Percentiles rank a stretch among this genome's conserved stretches.
Evolutionary conservation across 2,329 filamentous ascomycete species (phyloP).

Genomic region (Neophaeococcomyces mojaviensis): DNA sequence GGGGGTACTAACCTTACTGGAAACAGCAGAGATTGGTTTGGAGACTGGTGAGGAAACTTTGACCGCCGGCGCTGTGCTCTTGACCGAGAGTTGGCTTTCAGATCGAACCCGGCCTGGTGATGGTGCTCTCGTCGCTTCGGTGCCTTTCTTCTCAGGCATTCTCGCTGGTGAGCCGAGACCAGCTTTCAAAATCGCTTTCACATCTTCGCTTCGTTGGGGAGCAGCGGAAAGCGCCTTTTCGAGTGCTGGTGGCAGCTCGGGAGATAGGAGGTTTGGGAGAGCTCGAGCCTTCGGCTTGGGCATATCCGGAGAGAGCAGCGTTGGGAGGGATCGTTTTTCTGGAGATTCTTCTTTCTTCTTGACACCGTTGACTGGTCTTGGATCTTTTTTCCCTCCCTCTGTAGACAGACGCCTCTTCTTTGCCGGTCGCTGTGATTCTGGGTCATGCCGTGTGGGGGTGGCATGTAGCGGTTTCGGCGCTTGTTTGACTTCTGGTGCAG

Average conservation of each 20-base stretch:
- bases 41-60: slow-evolving; percentile 9
- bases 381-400: background rate
- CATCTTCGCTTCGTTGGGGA: slow-evolving; percentile 17
- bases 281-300: background rate
- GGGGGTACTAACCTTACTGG: slow-evolving; percentile 11
- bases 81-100: slow-evolving; percentile 19
- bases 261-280: slow-evolving; percentile 20
- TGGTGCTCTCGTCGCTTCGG: background rate
- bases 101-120: slow-evolving; percentile 14
- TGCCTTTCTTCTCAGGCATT: background rate
- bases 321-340: slow-evolving; percentile 8
- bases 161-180: slow-evolving; percentile 2
- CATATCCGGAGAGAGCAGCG: slow-evolving; percentile 18
- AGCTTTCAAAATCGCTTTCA: slow-evolving; percentile 14
- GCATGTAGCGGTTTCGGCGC: slow-evolving; percentile 7
- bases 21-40: slow-evolving; percentile 6
- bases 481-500: slow-evolving; percentile 1
- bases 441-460: slow-evolving; percentile 1
- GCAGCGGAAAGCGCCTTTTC: slow-evolving; percentile 14
- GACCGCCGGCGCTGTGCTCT: slow-evolving; percentile 14
- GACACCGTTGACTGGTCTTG: slow-evolving; percentile 22
- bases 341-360: background rate
- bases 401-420: slow-evolving; percentile 37
- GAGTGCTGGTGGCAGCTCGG: slow-evolving; percentile 20
- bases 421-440: slow-evolving; percentile 25